Percentiles rank a stretch among this genome's conserved stretches.
Conservation (phyloP, 306 rosid species). For the Amphicarpaea edgeworthii region DNA sequence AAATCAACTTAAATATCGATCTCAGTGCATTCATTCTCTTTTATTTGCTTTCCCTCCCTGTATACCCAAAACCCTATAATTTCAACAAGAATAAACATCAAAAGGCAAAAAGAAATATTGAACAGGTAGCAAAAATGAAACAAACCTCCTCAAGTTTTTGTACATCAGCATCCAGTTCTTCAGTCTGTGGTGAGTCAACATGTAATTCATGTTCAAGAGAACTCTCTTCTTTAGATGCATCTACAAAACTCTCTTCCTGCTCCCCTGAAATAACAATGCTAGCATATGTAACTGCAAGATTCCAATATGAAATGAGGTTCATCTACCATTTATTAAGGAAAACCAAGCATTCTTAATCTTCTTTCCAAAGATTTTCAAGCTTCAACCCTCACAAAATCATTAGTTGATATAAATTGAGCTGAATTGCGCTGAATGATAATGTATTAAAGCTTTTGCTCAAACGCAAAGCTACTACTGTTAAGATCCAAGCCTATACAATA, state of each 20-base stretch:
- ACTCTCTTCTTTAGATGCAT: slow-evolving; percentile 59
- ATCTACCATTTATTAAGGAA: slow-evolving; percentile 1
- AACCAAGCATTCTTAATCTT: slow-evolving; percentile 6
- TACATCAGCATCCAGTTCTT: slow-evolving; percentile 49
- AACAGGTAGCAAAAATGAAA: slow-evolving; percentile 18
- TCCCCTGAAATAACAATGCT: slow-evolving; percentile 59
- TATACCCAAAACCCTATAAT: neutral
- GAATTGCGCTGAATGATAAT: neutral
- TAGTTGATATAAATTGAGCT: neutral
- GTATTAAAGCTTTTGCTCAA: slow-evolving; percentile 25
- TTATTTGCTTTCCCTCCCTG: neutral
- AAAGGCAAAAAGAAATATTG: slow-evolving; percentile 27
- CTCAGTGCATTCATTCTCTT: neutral
- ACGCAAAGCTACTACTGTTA: neutral
- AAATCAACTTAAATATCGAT: neutral
- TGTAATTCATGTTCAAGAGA: slow-evolving; percentile 58
- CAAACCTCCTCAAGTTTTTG: slow-evolving; percentile 63
- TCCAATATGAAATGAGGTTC: slow-evolving; percentile 28
- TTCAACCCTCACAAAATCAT: neutral
- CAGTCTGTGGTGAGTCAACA: slow-evolving; percentile 54
- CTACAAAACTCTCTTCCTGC: slow-evolving; percentile 57
- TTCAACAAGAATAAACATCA: slow-evolving; percentile 14
- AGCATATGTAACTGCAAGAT: slow-evolving; percentile 38
- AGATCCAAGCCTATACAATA: neutral
- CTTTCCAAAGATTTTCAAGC: slow-evolving; percentile 27